These are phyloP conservation scores for Eimeria necatrix DNA, from an alignment of 169 alveolate species.

Conservation along the genomic window DNA sequence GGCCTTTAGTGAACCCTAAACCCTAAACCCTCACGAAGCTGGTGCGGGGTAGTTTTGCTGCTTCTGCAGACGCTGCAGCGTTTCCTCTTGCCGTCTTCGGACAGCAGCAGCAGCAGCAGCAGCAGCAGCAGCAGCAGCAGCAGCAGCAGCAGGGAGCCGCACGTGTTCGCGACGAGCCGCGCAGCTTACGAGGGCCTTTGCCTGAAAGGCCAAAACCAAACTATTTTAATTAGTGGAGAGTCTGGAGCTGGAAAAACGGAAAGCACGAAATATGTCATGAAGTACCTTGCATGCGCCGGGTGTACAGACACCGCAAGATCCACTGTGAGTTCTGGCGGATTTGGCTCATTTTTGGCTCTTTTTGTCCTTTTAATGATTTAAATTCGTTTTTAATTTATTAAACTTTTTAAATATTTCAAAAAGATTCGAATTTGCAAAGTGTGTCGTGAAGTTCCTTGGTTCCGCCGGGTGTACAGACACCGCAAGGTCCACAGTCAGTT, in stretches of 20 bases:
- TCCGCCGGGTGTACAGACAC: constrained; percentile 86
- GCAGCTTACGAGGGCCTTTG: constrained; percentile 94
- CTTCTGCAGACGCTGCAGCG: constrained; percentile 24
- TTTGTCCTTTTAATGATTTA: no score
- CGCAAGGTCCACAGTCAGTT: no score
- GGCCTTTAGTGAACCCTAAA: no score
- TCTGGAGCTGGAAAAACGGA: constrained; percentile 99
- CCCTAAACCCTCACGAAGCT: no score
- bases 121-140: no score
- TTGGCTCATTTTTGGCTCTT: no score
- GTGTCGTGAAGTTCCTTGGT: constrained; percentile 97
- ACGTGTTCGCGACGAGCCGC: constrained; percentile 96
- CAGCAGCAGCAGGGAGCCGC: constrained; percentile 99
- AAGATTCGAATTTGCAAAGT: constrained; percentile 99
- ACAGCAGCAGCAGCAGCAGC: no score
- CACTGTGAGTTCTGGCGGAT: no score
- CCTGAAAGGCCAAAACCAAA: constrained; percentile 85
- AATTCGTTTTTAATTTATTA: no score
- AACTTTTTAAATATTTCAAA: no score
- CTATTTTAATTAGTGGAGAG: constrained; percentile 98
- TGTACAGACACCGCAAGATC: no score
- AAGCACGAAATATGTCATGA: constrained; percentile 97
- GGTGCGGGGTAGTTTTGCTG: background rate
- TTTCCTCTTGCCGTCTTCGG: background rate
- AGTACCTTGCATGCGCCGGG: constrained; percentile 95